These are phyloP conservation scores for Curvularia sp. DNA, from an alignment of 2,329 filamentous ascomycete species.

Conservation along the genomic window DNA sequence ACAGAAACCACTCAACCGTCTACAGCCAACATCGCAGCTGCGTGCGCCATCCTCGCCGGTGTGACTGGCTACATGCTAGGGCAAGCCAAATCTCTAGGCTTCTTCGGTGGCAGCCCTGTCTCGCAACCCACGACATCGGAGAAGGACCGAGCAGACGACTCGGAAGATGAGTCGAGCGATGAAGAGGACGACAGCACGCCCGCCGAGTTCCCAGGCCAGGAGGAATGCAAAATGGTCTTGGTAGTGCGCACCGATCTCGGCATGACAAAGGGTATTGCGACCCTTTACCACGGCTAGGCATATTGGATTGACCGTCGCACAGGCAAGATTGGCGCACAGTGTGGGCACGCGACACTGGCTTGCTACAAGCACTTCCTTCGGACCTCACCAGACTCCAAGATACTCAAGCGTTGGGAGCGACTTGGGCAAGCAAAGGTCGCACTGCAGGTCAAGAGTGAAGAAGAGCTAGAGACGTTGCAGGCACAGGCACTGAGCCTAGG, in stretches of 20 bases:
- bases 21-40: slow-evolving; percentile 68
- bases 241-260: slow-evolving; percentile 93
- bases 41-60: slow-evolving; percentile 76
- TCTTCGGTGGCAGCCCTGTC: slow-evolving; percentile 66
- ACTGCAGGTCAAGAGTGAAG: slow-evolving; percentile 84
- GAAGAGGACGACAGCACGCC: slow-evolving; percentile 45
- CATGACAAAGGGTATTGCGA: slow-evolving; percentile 85
- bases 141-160: slow-evolving; percentile 28
- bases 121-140: slow-evolving; percentile 35
- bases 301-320: slow-evolving; percentile 5
- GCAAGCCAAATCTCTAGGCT: slow-evolving; percentile 71
- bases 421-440: slow-evolving; percentile 93
- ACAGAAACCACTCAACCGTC: slow-evolving; percentile 56
- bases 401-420: slow-evolving; percentile 85
- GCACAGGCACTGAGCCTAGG: slow-evolving; percentile 83
- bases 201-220: slow-evolving; percentile 60
- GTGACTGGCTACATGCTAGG: slow-evolving; percentile 78
- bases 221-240: slow-evolving; percentile 94
- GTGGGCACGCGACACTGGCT: slow-evolving; percentile 92
- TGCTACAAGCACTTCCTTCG: slow-evolving; percentile 86
- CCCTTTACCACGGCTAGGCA: background rate
- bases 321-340: slow-evolving; percentile 98
- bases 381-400: slow-evolving; percentile 61
- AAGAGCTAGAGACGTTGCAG: slow-evolving; percentile 77
- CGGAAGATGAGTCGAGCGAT: slow-evolving; percentile 42